Percentiles rank a stretch among this genome's conserved stretches.
Conservation (phyloP, 2,329 filamentous ascomycete genomes). For the Magnaporthales sp. region DNA sequence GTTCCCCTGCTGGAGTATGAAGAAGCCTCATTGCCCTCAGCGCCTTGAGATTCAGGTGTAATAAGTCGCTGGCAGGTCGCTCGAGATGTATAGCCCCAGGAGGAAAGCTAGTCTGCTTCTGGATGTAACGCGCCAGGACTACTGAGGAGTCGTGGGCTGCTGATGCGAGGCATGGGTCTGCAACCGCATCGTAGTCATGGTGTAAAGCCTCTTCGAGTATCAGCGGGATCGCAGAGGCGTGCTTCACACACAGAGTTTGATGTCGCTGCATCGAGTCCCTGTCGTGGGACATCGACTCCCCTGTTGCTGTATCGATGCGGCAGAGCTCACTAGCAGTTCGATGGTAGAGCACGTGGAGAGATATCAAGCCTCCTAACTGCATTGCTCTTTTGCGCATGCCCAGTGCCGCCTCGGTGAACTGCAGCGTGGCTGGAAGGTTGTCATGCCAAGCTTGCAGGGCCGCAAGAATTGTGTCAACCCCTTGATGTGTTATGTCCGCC, state of each 20-base stretch:
- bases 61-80: constrained; percentile 4
- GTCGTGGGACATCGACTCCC: constrained; percentile 12
- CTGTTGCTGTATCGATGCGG: constrained; percentile 3
- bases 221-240: constrained; percentile 14
- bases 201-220: constrained; percentile 14
- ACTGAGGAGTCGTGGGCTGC: constrained; percentile 10
- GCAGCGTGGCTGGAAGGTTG: constrained; percentile 8
- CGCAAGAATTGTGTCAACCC: background rate
- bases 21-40: constrained; percentile 10
- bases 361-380: constrained; percentile 10
- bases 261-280: constrained; percentile 11
- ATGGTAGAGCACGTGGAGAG: constrained; percentile 11
- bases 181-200: constrained; percentile 8
- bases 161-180: constrained; percentile 9
- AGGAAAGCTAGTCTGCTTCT: background rate
- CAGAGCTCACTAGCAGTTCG: constrained; percentile 11
- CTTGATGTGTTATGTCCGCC: background rate
- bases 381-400: constrained; percentile 9
- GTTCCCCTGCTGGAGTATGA: constrained; percentile 6
- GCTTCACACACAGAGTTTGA: constrained; percentile 16
- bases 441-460: constrained; percentile 8
- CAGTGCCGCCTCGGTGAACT: constrained; percentile 8
- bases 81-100: background rate
- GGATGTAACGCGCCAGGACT: constrained; percentile 9
- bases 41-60: constrained; percentile 9